These are phyloP conservation scores for Phenoliferia sp. DNA, from an alignment of 1,284 basidiomycete genomes.

Conservation along the genomic window DNA sequence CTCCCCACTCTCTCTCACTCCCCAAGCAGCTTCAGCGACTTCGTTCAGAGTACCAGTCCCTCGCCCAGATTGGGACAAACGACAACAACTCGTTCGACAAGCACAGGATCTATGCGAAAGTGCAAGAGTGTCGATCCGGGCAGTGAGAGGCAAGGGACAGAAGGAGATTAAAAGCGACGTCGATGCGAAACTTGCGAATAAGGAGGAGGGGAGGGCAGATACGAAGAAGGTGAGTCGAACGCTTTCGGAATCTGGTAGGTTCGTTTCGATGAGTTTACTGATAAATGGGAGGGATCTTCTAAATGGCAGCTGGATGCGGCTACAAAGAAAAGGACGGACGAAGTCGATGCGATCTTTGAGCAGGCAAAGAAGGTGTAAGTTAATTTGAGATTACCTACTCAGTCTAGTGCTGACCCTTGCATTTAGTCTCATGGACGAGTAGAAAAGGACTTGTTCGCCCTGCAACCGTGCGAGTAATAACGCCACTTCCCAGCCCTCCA, in stretches of 20 bases:
- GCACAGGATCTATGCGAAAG: slow-evolving; percentile 35
- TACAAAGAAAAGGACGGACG: slow-evolving; percentile 35
- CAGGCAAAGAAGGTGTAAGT: slow-evolving; percentile 33
- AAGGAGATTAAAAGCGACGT: slow-evolving; percentile 36
- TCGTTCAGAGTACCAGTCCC: slow-evolving; percentile 26
- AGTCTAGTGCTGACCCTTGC: not conserved
- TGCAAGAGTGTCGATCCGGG: slow-evolving; percentile 30
- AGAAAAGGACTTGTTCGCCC: not conserved
- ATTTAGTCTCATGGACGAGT: slow-evolving; percentile 8
- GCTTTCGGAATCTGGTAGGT: not conserved
- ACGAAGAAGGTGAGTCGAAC: slow-evolving; percentile 25
- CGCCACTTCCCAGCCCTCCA: not conserved
- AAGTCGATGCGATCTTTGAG: slow-evolving; percentile 35
- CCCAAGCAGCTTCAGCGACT: slow-evolving; percentile 17
- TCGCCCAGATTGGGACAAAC: slow-evolving; percentile 21
- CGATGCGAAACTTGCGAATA: slow-evolving; percentile 27
- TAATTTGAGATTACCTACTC: not conserved
- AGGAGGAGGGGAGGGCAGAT: slow-evolving; percentile 30
- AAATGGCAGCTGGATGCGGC: slow-evolving; percentile 31
- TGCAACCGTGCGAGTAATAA: not conserved
- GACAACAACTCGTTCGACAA: slow-evolving; percentile 23
- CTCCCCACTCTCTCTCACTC: slow-evolving; percentile 26
- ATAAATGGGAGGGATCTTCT: too few relatives aligned
- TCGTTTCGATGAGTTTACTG: too few relatives aligned
- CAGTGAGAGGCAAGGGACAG: slow-evolving; percentile 32